phyloP scores from a whole-genome alignment of 176 grass and related monocot genomes.

The Melocanna baccifera region DNA sequence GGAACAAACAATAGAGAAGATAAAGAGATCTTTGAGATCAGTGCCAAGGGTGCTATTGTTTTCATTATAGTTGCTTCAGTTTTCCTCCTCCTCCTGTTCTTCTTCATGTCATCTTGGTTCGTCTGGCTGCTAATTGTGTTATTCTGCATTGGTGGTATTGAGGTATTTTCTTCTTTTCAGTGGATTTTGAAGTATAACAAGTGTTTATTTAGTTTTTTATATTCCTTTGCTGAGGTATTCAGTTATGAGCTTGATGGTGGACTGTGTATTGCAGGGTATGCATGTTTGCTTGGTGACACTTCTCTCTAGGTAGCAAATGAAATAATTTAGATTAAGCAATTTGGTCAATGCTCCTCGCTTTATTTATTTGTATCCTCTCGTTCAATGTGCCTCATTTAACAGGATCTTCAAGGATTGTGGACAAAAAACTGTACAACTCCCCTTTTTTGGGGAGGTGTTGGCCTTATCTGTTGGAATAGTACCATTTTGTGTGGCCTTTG shows the following conservation, averaged over 20 bases:
- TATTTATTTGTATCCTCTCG: slow-evolving; percentile 13
- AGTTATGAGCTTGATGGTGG: not conserved
- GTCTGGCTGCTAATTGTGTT: slow-evolving; percentile 84
- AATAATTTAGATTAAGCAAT: slow-evolving; percentile 9
- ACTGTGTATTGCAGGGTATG: slow-evolving; percentile 72
- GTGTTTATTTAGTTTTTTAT: not conserved
- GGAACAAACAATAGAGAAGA: slow-evolving; percentile 45
- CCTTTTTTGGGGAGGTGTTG: slow-evolving; percentile 61
- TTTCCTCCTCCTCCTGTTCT: slow-evolving; percentile 94
- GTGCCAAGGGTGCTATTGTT: slow-evolving; percentile 72
- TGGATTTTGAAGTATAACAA: not conserved
- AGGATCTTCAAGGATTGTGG: slow-evolving; percentile 80
- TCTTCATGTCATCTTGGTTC: slow-evolving; percentile 97
- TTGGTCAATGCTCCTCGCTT: not conserved
- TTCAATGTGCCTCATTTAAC: slow-evolving; percentile 22
- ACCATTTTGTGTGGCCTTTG: slow-evolving; percentile 64
- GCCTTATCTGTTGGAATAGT: slow-evolving; percentile 60
- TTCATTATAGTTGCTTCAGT: slow-evolving; percentile 89
- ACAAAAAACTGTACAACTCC: slow-evolving; percentile 61
- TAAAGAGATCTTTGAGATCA: slow-evolving; percentile 91
- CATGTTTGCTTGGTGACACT: slow-evolving; percentile 82
- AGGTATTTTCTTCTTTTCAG: slow-evolving; percentile 56
- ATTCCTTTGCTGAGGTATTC: not conserved
- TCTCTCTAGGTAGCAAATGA: slow-evolving; percentile 58
- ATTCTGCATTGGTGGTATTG: slow-evolving; percentile 94